These are phyloP conservation scores for Turritis glabra DNA, from an alignment of 345 rosid species.

Conservation along the genomic window DNA sequence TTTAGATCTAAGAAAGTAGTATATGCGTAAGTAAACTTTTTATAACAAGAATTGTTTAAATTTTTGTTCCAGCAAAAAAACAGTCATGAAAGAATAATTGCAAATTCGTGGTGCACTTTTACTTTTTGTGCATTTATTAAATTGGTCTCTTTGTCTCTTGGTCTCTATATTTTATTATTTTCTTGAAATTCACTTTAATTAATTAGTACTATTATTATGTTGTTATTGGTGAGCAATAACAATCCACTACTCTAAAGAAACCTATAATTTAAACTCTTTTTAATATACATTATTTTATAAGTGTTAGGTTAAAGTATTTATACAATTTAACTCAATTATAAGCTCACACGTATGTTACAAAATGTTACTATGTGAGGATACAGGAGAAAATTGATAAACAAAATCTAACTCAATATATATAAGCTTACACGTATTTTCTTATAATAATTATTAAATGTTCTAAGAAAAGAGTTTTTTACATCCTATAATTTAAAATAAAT, in stretches of 20 bases:
- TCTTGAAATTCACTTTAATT: conserved; percentile 9
- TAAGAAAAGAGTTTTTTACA: not conserved
- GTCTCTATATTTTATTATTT: conserved; percentile 22
- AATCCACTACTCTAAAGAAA: conserved; percentile 13
- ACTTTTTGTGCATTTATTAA: conserved; percentile 37
- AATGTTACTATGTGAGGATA: too few species aligned
- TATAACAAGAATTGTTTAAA: conserved; percentile 20
- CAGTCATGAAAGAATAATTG: conserved; percentile 39
- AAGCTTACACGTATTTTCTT: not conserved
- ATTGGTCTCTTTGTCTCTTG: conserved; percentile 34
- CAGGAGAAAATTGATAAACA: not conserved
- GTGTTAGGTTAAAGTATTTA: not conserved
- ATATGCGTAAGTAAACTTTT: conserved; percentile 22
- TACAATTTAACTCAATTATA: not conserved
- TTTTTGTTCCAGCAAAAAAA: conserved; percentile 22
- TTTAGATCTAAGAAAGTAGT: conserved; percentile 33
- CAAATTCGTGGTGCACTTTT: conserved; percentile 36
- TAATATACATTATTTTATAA: not conserved
- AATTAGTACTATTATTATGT: not conserved
- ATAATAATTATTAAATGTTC: too few species aligned
- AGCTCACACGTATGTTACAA: not conserved
- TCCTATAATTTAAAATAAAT: not conserved
- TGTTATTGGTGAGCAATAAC: conserved; percentile 24
- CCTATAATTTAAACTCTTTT: too few species aligned
- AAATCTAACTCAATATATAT: not conserved